Base-by-base conservation (phyloP, 306 rosid species). In the Cicer pinnatifidum region DNA sequence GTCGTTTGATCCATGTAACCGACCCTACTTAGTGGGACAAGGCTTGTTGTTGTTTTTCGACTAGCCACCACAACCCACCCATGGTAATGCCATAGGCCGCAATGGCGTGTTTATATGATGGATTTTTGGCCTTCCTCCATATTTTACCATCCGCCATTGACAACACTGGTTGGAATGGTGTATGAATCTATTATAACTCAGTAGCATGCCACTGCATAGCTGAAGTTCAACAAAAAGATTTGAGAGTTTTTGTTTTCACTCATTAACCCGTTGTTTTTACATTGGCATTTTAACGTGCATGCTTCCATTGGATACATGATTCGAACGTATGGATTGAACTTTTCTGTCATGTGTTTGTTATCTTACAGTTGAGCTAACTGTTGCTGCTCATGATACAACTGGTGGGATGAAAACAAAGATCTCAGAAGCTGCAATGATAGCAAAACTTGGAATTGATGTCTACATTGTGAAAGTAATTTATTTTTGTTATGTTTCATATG, bases 331-430 rank as follows among this genome's bases (percentile, higher is more conserved):
- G 15, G 50, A 67, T 46, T 69, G 61, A 60, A 41, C 48, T 37
- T 57, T 50, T 37, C 5, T 57, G 58, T 43, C 70, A 15, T 67
- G 52, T 75, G 47, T 68, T 74, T 43, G 16, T 10, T 19, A 12
- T 60, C 67, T 11, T 11, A 44, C 89, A 83, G 96, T 91, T 73
- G 76, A 93, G 80, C 77, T 81, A 65, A 82, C 83, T 2, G 91
- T 79, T 28, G 94, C 96, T 3, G 94, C 90, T 8, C 97, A 93
- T 82, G 97, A 91, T 67, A 93, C 96, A 46, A 93, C 97, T 6
- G 97, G 97, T 6, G 94, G 98, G 40, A 93, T 93, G 96, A 54
- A 71, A 81, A 84, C 98, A 63, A 91, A 91, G 86, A 83, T 91
- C 81, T 51, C 89, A 11, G 96, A 93, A 78, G 97, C 98, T 46